Evolutionary conservation across 2,329 filamentous ascomycete species (phyloP), one percentile per base, ranked within the genome.

Genomic region (Clarireedia monteithiana): DNA sequence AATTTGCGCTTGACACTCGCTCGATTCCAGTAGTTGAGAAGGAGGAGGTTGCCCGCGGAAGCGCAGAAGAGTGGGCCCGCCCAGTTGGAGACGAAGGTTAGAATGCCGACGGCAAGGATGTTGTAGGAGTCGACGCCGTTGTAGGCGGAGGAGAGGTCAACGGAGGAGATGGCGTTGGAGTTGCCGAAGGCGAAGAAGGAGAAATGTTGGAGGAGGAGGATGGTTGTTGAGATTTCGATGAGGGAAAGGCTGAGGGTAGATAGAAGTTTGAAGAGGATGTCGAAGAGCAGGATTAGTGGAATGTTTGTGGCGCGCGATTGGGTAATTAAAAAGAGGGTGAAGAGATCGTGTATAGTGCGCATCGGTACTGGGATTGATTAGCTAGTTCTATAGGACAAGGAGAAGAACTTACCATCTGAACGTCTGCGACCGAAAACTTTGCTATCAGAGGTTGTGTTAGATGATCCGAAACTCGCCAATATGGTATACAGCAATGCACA

Each of bases 11-110:
- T 45, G 26, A 15, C 34, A 40, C 26, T 53, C 36, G 56, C 49
- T 46, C 58, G 59, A 14, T 55, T 55, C 42, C 50, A 46, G 10
- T 49, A 27, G 6, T 54, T 45, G 4, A 88, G 67, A 1, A 87
- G 72, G 7, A 89, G 69, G 20, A 84, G 72, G 3, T 79, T 83
- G 1, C 83, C 81, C 15, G 83, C 84, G 3, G 81, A 85, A 3
- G 80, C 78, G 89, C 91, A 99, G 81, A 89, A 97, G 10, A 97
- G 81, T 0, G 91, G 84, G 0, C 88, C 94, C 0, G 89, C 85
- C 91, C 92, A 99, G 69, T 99, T 99, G 63, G 88, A 83, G 6
- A 90, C 69, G 66, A 96, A 96, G 2, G 91, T 91, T 51, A 99
- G 76, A 3, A 89, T 60, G 0, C 90, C 94, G 15, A 99, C 94